A percentile compares a stretch with the other conserved stretches of the same genome.
These are phyloP conservation scores for Penicillium fimorum DNA, from an alignment of 495 filamentous ascomycete species.

Conservation along the genomic window DNA sequence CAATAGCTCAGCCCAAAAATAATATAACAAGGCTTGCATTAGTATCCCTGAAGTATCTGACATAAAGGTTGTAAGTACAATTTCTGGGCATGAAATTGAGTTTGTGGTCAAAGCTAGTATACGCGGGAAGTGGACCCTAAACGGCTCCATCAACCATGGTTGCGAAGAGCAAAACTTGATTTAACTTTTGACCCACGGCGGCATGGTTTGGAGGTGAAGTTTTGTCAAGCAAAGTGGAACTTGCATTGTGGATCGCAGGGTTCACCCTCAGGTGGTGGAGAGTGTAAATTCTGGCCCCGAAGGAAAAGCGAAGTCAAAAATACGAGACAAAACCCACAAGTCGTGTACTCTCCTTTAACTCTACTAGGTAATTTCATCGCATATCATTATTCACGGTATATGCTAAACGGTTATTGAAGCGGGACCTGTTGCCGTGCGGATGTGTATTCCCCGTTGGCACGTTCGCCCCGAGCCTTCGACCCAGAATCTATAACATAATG, in stretches of 20 bases:
- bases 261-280: neutral
- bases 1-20: neutral
- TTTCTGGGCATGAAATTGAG: neutral
- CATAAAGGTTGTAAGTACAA: neutral
- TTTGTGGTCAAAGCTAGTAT: neutral
- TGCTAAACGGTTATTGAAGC: neutral
- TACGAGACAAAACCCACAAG: constrained; percentile 11
- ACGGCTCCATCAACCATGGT: constrained; percentile 8
- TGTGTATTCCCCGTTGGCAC: neutral
- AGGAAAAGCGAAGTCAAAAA: constrained; percentile 1
- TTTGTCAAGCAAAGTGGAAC: neutral
- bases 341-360: neutral
- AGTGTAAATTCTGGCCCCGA: neutral
- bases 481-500: neutral
- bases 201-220: neutral
- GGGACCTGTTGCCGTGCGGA: neutral
- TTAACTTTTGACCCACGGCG: neutral
- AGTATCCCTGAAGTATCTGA: neutral
- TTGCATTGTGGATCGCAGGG: neutral
- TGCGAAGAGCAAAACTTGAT: neutral
- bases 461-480: constrained; percentile 2
- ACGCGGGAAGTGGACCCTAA: constrained; percentile 11
- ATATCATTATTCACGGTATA: constrained; percentile 3
- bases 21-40: neutral
- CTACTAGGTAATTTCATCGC: neutral